Conservation (phyloP, 2,329 filamentous ascomycete species). For the Claviceps humidiphila region DNA sequence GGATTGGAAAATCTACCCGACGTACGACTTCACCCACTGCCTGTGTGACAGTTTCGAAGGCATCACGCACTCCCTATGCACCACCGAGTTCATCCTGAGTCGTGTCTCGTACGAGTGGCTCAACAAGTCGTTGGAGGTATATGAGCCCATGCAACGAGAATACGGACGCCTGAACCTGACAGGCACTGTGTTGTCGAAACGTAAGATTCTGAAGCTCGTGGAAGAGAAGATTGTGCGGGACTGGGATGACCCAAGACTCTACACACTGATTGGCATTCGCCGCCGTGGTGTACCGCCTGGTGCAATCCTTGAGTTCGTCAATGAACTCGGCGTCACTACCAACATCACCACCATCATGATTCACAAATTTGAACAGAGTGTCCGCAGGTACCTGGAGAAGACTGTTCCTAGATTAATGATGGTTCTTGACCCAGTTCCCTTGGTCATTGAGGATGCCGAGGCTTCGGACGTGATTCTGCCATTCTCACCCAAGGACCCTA, state of each 20-base stretch:
- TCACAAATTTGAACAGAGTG: constrained; percentile 68
- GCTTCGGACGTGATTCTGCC: constrained; percentile 52
- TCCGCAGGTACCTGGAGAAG: constrained; percentile 75
- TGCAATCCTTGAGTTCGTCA: constrained; percentile 79
- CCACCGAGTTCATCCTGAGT: constrained; percentile 78
- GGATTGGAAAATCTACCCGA: constrained; percentile 88
- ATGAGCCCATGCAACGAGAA: constrained; percentile 89
- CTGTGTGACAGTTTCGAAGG: constrained; percentile 84
- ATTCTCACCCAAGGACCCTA: constrained; percentile 70
- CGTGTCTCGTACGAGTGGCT: constrained; percentile 85
- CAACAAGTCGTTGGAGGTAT: constrained; percentile 67
- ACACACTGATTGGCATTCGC: constrained; percentile 72
- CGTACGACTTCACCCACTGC: constrained; percentile 87
- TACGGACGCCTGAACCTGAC: constrained; percentile 54
- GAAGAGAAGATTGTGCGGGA: constrained; percentile 64
- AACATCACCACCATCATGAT: constrained; percentile 68
- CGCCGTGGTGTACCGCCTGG: constrained; percentile 78
- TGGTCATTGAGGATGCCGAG: constrained; percentile 69
- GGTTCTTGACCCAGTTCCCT: constrained; percentile 70
- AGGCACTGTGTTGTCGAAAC: constrained; percentile 78
- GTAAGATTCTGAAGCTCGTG: constrained; percentile 69
- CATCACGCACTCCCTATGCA: constrained; percentile 87
- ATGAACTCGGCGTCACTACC: constrained; percentile 83
- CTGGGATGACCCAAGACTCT: constrained; percentile 87
- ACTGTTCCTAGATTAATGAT: constrained; percentile 84